phyloP scores from a whole-genome alignment of 768 basidiomycete species.

The Pleurotus platypus region DNA sequence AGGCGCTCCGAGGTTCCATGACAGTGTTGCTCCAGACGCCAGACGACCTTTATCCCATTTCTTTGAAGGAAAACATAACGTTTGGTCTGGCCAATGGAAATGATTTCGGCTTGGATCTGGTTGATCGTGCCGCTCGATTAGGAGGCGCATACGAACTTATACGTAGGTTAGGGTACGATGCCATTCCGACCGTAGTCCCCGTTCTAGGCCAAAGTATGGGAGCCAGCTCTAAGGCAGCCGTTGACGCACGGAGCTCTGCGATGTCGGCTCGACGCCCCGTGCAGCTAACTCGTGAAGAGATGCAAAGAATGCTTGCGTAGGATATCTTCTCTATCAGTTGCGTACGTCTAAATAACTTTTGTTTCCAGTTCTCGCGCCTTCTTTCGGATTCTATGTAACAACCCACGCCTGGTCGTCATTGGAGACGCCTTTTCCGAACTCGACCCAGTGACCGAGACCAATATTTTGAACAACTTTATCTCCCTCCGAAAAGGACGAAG shows the following conservation, averaged over 20 bases:
- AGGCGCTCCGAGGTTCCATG: slow-evolving; percentile 30
- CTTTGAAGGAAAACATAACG: slow-evolving; percentile 33
- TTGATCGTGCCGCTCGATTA: slow-evolving; percentile 29
- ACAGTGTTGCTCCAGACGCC: slow-evolving; percentile 41
- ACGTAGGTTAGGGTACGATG: slow-evolving; percentile 36
- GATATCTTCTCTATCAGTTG: slow-evolving; percentile 16
- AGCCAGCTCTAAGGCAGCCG: slow-evolving; percentile 21
- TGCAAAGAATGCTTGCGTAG: slow-evolving; percentile 46
- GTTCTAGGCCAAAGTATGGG: slow-evolving; percentile 26
- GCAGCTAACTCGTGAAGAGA: slow-evolving; percentile 41
- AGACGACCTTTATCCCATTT: slow-evolving; percentile 30
- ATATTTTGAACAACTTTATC: slow-evolving; percentile 38
- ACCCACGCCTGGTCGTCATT: slow-evolving; percentile 44
- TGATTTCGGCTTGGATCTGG: slow-evolving; percentile 15
- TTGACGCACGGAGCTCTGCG: slow-evolving; percentile 26
- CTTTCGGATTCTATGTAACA: slow-evolving; percentile 34
- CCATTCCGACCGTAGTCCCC: slow-evolving; percentile 29
- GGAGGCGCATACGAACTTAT: slow-evolving; percentile 41
- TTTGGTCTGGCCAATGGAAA: slow-evolving; percentile 21
- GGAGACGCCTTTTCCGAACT: slow-evolving; percentile 60
- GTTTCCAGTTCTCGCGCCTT: slow-evolving; percentile 40
- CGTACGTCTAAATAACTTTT: not conserved
- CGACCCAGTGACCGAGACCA: slow-evolving; percentile 51
- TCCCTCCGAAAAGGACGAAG: slow-evolving; percentile 42
- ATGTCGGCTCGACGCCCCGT: slow-evolving; percentile 23